Percentiles rank a stretch among this genome's conserved stretches.
These are phyloP conservation scores for Globisporangium polare DNA, from an alignment of 352 stramenopile genomes.

Conservation along the genomic window DNA sequence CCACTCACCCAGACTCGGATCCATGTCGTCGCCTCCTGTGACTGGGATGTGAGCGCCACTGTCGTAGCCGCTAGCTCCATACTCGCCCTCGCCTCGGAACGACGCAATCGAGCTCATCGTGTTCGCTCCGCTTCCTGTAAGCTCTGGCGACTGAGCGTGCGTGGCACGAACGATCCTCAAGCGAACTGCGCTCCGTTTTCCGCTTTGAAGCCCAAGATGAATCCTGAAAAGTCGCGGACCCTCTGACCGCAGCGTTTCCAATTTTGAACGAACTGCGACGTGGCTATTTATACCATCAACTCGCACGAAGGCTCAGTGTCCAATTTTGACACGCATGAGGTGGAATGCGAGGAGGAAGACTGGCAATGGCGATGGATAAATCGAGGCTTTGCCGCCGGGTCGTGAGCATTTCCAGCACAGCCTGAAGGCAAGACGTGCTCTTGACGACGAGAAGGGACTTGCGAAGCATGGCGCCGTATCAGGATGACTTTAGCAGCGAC, in stretches of 20 bases:
- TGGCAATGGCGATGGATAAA: not conserved
- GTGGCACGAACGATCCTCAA: not conserved
- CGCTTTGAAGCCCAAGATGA: not conserved
- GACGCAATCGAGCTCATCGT: constrained; percentile 40
- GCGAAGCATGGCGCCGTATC: not conserved
- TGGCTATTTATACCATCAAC: not conserved
- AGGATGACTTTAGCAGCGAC: not conserved
- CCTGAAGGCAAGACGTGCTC: not conserved
- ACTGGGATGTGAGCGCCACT: constrained; percentile 38
- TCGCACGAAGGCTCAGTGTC: not conserved
- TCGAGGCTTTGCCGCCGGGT: too few relatives aligned
- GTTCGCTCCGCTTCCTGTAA: not conserved
- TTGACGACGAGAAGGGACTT: not conserved
- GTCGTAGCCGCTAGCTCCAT: constrained; percentile 9
- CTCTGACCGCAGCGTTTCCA: not conserved
- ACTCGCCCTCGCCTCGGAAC: constrained; percentile 31
- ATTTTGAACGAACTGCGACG: not conserved
- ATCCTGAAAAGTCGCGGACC: not conserved
- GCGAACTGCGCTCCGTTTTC: not conserved
- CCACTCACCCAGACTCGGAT: constrained; percentile 67
- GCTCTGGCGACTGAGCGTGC: too few relatives aligned
- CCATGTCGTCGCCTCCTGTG: constrained; percentile 55
- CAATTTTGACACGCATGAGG: constrained; percentile 6
- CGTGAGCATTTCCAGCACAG: not conserved
- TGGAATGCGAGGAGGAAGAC: not conserved